A percentile compares a stretch with the other conserved stretches of the same genome.
phyloP scores from a whole-genome alignment of 345 rosid species.

The Erysimum cheiranthoides region DNA sequence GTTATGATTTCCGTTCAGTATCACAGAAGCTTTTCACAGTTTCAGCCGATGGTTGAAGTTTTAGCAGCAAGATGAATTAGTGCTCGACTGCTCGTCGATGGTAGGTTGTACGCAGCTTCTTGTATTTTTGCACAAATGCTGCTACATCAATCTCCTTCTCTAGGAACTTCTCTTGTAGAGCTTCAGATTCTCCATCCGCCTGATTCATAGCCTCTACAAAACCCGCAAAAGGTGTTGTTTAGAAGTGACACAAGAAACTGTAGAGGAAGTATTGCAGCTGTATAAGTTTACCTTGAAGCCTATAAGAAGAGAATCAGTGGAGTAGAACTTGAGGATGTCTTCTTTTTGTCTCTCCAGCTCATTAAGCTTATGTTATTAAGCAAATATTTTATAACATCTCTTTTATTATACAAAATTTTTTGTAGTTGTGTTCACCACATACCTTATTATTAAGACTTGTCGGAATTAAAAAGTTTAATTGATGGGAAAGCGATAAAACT shows the following conservation, averaged over 20 bases:
- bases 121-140: slow-evolving; percentile 74
- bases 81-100: slow-evolving; percentile 84
- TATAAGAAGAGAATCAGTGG: slow-evolving; percentile 69
- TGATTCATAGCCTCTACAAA: slow-evolving; percentile 71
- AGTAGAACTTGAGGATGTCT: slow-evolving; percentile 66
- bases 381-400: too few relatives aligned
- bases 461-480: too few relatives aligned
- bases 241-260: slow-evolving; percentile 23
- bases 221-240: background rate
- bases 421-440: too few relatives aligned
- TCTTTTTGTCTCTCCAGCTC: slow-evolving; percentile 85
- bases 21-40: too few relatives aligned
- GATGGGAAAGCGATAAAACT: too few relatives aligned
- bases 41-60: slow-evolving; percentile 58
- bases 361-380: too few relatives aligned
- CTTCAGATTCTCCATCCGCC: slow-evolving; percentile 80
- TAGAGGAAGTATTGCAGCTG: background rate
- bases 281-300: slow-evolving; percentile 72
- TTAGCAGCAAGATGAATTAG: slow-evolving; percentile 74
- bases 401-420: too few relatives aligned
- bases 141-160: slow-evolving; percentile 66
- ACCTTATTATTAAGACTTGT: too few relatives aligned
- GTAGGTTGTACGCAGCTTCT: slow-evolving; percentile 73
- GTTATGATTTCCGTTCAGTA: too few relatives aligned
- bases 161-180: slow-evolving; percentile 65